Base-by-base conservation (phyloP, 1,284 basidiomycete species). In the Moesziomyces globuligerus region DNA sequence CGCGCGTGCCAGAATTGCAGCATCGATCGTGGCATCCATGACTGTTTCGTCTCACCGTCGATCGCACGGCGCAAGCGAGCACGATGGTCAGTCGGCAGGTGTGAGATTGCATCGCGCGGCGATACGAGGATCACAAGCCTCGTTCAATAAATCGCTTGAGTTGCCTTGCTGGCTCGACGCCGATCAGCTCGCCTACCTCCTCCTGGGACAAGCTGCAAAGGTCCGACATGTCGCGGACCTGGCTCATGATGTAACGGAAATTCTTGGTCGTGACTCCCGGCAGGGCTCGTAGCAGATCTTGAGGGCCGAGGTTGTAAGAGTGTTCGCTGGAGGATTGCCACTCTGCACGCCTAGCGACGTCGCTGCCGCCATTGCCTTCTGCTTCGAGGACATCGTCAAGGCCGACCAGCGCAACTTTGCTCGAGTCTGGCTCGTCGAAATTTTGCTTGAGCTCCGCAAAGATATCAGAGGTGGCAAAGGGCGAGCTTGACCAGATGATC, bases 401-500 rank as follows among this genome's bases (percentile, higher is more conserved):
- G 3, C 76, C 77, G 25, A 77, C 73, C 13, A 76, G 73, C 44
- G 92, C 92, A 0, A 91, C 90, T 13, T 93, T 93, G 24, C 93
- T 86, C 7, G 89, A 87, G 69, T 96, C 91, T 0, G 95, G 96
- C 81, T 98, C 93, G 0, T 88, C 85, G 50, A 89, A 88, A 70
- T 90, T 90, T n/a, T 85, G 78, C 82, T 98, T 98, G 26, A 98
- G 88, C 78, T 98, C 95, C 42, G 88, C 89, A 84, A 98, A 94
- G 53, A 98, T 94, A 68, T 94, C 90, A 0, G 93, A 88, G 0
- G 93, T 94, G 24, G 92, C 90, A 76, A 92, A 92, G 0, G 96
- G 93, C 1, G 94, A 97, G 2, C 93, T 93, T 0, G 93, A 95
- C 96, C 96, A 98, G 76, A 98, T 91, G 78, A 98, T 91, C 28